Evolutionary conservation across 2,329 filamentous ascomycete genomes (phyloP).

Genomic region (Fusarium miscanthi): DNA sequence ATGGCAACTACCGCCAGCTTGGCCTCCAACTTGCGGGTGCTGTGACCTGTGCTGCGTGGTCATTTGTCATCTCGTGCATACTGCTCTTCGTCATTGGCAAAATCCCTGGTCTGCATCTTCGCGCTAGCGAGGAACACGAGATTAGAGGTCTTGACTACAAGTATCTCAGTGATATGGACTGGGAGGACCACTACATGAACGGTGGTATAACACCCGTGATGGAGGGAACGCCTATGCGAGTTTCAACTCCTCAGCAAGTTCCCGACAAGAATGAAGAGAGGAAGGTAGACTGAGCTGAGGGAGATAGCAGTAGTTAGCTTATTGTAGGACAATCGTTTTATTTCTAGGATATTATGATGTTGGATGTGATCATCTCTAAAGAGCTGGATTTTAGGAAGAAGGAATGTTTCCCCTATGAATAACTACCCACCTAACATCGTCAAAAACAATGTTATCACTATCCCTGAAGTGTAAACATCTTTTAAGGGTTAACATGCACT

Average conservation of each 20-base stretch:
- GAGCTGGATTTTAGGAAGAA: too few relatives aligned
- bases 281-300: neutral
- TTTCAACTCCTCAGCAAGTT: conserved; percentile 7
- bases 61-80: conserved; percentile 63
- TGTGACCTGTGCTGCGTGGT: conserved; percentile 65
- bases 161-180: conserved; percentile 46
- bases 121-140: conserved; percentile 66
- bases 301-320: neutral
- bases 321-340: neutral
- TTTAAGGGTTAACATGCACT: fast-evolving
- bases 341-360: neutral
- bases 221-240: conserved; percentile 25
- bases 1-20: conserved; percentile 65
- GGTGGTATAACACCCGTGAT: conserved; percentile 31
- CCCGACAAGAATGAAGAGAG: conserved; percentile 16
- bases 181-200: conserved; percentile 37
- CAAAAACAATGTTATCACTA: neutral
- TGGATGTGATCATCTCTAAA: neutral
- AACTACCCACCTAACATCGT: too few relatives aligned
- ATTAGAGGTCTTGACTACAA: conserved; percentile 61
- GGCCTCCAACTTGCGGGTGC: conserved; percentile 68
- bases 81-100: conserved; percentile 67
- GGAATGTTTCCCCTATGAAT: neutral
- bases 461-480: fast-evolving
- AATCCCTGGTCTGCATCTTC: conserved; percentile 67